A percentile compares a stretch with the other conserved stretches of the same genome.
Evolutionary conservation across 345 rosid species (phyloP).

Genomic region (Rhodamnia argentea): DNA sequence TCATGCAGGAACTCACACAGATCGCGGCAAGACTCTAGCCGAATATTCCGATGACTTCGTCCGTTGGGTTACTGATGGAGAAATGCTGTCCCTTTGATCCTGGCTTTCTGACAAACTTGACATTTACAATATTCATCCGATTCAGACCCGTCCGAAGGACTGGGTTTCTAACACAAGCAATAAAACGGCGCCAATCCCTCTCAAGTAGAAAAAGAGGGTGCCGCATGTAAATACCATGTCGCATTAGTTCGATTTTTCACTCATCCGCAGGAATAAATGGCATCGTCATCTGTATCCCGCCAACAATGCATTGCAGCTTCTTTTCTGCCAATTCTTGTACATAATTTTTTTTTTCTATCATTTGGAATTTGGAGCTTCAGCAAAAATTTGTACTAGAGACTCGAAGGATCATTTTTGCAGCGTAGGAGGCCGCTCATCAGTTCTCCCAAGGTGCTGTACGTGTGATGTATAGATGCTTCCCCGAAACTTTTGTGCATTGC

Average conservation of each 20-base stretch:
- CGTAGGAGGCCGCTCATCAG: neutral
- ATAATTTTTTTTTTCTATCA: neutral
- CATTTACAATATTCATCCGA: neutral
- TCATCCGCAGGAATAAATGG: neutral
- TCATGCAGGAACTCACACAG: conserved; percentile 3
- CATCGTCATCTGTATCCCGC: neutral
- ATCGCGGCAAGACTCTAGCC: neutral
- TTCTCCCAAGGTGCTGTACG: neutral
- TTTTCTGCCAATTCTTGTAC: neutral
- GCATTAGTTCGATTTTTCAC: neutral
- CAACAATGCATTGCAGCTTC: neutral
- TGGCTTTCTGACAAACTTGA: neutral
- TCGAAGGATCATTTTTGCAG: neutral
- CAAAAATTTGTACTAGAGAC: neutral
- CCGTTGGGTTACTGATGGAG: conserved; percentile 68
- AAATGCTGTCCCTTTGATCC: conserved; percentile 20
- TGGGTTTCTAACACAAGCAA: conserved; percentile 13
- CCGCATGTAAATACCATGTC: neutral
- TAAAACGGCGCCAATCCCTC: neutral
- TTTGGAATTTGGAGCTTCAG: neutral
- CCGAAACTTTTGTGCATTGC: neutral
- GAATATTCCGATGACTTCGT: conserved; percentile 40
- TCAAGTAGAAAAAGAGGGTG: neutral
- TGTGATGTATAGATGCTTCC: neutral
- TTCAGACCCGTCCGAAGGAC: conserved; percentile 49